Percentiles rank a stretch among this genome's conserved stretches.
These are phyloP conservation scores for Neurospora sp. DNA, from an alignment of 495 filamentous ascomycete genomes.

Conservation along the genomic window DNA sequence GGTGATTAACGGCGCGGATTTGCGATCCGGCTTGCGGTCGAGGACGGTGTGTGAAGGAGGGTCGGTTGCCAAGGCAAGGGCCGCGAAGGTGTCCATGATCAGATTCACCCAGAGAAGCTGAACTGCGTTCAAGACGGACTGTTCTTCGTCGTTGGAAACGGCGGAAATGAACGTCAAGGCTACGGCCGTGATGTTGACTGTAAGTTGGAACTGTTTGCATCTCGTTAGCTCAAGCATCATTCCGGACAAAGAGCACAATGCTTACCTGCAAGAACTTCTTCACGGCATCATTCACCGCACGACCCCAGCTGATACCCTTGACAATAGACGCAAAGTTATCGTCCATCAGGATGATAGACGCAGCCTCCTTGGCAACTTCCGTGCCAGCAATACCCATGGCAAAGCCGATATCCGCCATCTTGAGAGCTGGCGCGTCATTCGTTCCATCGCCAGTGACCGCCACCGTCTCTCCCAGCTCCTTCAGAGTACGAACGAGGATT, in stretches of 20 bases:
- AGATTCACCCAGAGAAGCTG: constrained; percentile 89
- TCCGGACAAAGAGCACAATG: not conserved
- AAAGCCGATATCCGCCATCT: constrained; percentile 84
- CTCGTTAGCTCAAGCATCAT: constrained; percentile 1
- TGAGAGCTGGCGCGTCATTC: constrained; percentile 81
- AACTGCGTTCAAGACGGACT: constrained; percentile 74
- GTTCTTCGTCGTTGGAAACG: constrained; percentile 54
- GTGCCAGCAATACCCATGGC: constrained; percentile 89
- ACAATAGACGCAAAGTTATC: constrained; percentile 85
- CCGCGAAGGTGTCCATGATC: constrained; percentile 90
- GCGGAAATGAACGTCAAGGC: constrained; percentile 73
- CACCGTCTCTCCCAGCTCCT: constrained; percentile 67
- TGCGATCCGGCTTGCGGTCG: constrained; percentile 66
- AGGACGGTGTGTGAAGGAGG: constrained; percentile 68
- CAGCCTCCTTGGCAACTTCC: constrained; percentile 86
- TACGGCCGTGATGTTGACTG: constrained; percentile 85
- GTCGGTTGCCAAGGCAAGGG: constrained; percentile 78
- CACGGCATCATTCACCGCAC: constrained; percentile 86
- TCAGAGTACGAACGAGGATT: constrained; percentile 63
- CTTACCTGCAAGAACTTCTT: constrained; percentile 73
- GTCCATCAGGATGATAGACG: constrained; percentile 82
- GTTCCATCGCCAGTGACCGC: constrained; percentile 85
- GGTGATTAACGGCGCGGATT: constrained; percentile 63
- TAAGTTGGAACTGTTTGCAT: constrained; percentile 66
- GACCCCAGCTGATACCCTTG: constrained; percentile 82